A percentile compares a stretch with the other conserved stretches of the same genome.
phyloP scores from a whole-genome alignment of 2,329 filamentous ascomycete species.

The Cladosporium sp. region DNA sequence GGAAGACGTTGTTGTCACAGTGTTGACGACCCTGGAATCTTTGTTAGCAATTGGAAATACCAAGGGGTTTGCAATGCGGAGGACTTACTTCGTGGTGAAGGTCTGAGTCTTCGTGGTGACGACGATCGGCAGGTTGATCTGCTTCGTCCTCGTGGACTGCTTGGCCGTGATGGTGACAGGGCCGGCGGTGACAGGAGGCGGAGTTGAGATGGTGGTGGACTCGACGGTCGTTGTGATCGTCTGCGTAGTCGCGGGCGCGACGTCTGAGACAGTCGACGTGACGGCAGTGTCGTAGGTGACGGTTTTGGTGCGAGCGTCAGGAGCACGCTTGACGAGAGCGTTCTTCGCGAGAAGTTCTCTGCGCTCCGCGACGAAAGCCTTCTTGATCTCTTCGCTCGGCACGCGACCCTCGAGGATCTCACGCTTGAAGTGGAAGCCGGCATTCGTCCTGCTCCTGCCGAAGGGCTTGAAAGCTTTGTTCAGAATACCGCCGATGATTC shows the following conservation, averaged over 20 bases:
- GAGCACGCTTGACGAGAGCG: constrained; percentile 30
- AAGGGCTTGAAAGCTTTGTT: constrained; percentile 7
- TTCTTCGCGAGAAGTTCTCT: constrained; percentile 13
- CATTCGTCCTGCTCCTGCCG: constrained; percentile 2
- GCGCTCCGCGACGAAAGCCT: constrained; percentile 21
- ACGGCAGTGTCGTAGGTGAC: constrained; percentile 28
- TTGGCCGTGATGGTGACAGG: constrained; percentile 20
- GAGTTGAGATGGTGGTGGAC: constrained; percentile 22
- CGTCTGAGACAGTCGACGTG: constrained; percentile 18
- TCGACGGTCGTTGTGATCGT: constrained; percentile 23
- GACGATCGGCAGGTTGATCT: constrained; percentile 13
- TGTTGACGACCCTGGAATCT: constrained; percentile 11
- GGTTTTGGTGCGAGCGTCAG: constrained; percentile 32
- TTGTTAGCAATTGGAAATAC: background rate
- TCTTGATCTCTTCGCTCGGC: constrained; percentile 17
- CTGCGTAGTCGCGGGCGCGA: constrained; percentile 18
- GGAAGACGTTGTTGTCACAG: constrained; percentile 14
- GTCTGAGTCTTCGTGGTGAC: constrained; percentile 25
- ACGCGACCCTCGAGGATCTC: constrained; percentile 20
- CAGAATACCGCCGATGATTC: constrained; percentile 4
- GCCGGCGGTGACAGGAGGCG: constrained; percentile 7
- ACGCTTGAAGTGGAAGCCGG: constrained; percentile 21
- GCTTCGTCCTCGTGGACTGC: constrained; percentile 25
- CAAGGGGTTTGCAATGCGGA: constrained; percentile 5
- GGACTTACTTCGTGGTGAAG: constrained; percentile 17